These are phyloP conservation scores for Xylaria nigripes DNA, from an alignment of 495 filamentous ascomycete species.

Conservation along the genomic window DNA sequence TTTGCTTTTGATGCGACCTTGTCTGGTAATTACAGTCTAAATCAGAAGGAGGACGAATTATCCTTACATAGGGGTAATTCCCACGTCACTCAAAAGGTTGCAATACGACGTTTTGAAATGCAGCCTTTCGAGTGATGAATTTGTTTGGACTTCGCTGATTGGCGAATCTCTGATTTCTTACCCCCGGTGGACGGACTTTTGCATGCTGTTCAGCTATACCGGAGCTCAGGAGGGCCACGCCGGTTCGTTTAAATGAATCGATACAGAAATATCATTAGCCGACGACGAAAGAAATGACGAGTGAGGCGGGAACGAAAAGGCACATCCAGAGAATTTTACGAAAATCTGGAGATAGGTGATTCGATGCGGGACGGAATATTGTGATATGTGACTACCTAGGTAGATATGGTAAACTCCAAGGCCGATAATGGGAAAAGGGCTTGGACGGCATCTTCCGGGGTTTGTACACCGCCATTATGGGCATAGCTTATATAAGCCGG, in stretches of 20 bases:
- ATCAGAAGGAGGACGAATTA: not conserved
- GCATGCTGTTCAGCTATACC: not conserved
- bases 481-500: not conserved
- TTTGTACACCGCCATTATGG: conserved; percentile 2
- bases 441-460: not conserved
- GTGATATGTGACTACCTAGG: not conserved
- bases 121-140: not conserved
- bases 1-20: not conserved
- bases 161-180: not conserved
- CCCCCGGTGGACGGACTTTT: not conserved
- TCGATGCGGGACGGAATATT: not conserved
- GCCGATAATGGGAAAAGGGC: not conserved
- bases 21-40: not conserved
- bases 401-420: not conserved
- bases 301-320: not conserved
- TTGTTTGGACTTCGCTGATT: not conserved
- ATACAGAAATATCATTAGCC: not conserved
- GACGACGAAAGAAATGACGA: not conserved
- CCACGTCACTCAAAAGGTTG: not conserved
- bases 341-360: not conserved
- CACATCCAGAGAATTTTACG: not conserved
- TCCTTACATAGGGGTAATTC: not conserved
- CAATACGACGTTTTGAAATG: no score
- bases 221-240: not conserved
- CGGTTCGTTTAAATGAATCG: not conserved